Percentiles rank a stretch among this genome's conserved stretches.
Evolutionary conservation across 2,329 filamentous ascomycete species (phyloP).

Genomic region (Ceratocystis albifundus): DNA sequence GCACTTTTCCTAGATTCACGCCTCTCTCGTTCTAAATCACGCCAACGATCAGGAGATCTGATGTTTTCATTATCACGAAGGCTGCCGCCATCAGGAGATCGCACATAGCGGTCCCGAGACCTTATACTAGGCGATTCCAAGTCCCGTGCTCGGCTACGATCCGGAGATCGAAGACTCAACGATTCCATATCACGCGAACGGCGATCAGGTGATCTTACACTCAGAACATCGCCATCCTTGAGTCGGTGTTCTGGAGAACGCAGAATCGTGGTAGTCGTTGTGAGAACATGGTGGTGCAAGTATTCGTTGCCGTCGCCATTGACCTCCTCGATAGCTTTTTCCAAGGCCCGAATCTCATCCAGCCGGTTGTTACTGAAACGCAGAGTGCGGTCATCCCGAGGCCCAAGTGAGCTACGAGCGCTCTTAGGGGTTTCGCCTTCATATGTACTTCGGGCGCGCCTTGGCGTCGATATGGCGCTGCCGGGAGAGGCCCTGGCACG

Average conservation of each 20-base stretch:
- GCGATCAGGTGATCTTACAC: constrained; percentile 8
- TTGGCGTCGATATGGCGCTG: constrained; percentile 5
- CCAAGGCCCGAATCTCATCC: constrained; percentile 32
- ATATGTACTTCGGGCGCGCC: constrained; percentile 16
- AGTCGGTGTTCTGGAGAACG: constrained; percentile 13
- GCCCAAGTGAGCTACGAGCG: constrained; percentile 9
- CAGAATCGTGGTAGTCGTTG: constrained; percentile 22
- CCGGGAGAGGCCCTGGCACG: constrained; percentile 33
- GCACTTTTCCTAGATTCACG: constrained; percentile 20
- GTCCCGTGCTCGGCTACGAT: constrained; percentile 16
- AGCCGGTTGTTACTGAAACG: constrained; percentile 26
- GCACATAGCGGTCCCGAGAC: constrained; percentile 4
- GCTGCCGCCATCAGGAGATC: background rate
- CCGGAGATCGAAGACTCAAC: constrained; percentile 8
- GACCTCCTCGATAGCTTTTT: constrained; percentile 29
- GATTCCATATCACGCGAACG: constrained; percentile 15
- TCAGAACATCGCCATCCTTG: constrained; percentile 8
- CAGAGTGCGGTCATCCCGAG: constrained; percentile 16
- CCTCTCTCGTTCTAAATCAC: constrained; percentile 15
- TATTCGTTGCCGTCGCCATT: constrained; percentile 22
- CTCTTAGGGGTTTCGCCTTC: constrained; percentile 12
- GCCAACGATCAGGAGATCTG: constrained; percentile 14
- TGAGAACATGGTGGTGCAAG: constrained; percentile 21
- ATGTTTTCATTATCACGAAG: constrained; percentile 10
- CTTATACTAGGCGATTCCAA: constrained; percentile 10